Evolutionary conservation across 176 grass and related monocot species (phyloP), one percentile per base, ranked within the genome.

Genomic region (Avena insularis): DNA sequence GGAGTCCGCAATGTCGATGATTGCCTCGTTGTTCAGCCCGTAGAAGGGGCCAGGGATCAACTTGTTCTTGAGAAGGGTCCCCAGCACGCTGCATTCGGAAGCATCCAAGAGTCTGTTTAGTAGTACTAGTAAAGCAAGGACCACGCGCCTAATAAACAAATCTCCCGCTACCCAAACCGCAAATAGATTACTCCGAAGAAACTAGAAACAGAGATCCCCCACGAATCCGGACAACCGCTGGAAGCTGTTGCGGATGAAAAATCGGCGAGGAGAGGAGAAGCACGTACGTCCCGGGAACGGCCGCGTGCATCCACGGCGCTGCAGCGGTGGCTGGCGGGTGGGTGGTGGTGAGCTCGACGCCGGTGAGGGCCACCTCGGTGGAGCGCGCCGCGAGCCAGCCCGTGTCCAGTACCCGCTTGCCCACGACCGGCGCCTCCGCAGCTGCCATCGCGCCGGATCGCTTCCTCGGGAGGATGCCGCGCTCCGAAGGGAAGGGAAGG

Each of bases 41-140:
- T 96, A 98, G 90, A 98, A 98, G 67, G 97, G 97, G 75, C 96
- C 97, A 36, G 94, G 97, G 23, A 98, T 91, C 46, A 93, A 55
- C 59, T 93, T 87, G 89, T 94, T 98, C 89, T 96, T 96, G 54
- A 96, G 85, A 35, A 98, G 88, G 47, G 94, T 96, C 75, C 92
- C 90, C 85, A 98, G 92, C 79, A 98, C 92, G 48, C 97, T 98
- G 90, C 65, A 78, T 47, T 64, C 27, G 31, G 81, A 83, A 85
- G 57, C 40, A 82, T 27, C 60, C 64, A 87, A 47, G 71, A 86
- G 31, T 76, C 73, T 9, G 45, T 54, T 54, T n/a, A 17, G 8
- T 20, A 43, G 40, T 69, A 58, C 15, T 16, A 57, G 16, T 20
- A 57, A 56, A 48, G 73, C 9, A 16, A 78, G 53, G 43, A 53